Conservation (phyloP, 345 rosid species). For the Syzygium jambos region DNA sequence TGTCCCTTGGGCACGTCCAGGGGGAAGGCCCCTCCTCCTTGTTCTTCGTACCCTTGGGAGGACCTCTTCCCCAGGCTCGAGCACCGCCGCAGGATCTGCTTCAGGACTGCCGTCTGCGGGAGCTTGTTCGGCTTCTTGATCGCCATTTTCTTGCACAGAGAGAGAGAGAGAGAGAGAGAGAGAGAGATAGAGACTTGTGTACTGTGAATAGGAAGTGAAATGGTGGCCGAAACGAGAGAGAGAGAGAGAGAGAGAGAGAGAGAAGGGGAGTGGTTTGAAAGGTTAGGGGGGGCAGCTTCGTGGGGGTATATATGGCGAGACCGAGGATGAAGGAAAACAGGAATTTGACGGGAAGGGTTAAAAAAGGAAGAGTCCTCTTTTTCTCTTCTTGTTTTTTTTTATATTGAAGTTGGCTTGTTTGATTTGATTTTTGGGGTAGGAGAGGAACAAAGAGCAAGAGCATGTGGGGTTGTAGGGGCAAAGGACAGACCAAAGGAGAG, state of each 20-base stretch:
- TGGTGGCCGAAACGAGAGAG: neutral
- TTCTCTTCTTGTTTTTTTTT: fast-evolving
- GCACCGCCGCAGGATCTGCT: slow-evolving; percentile 36
- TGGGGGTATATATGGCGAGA: slow-evolving; percentile 6
- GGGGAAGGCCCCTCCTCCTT: slow-evolving; percentile 11
- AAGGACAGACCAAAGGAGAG: neutral
- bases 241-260: neutral
- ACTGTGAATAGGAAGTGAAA: neutral
- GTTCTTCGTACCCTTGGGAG: neutral
- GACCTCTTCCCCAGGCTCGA: slow-evolving; percentile 35
- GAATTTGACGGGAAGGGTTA: neutral
- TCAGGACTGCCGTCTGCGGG: slow-evolving; percentile 25
- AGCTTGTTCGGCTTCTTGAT: slow-evolving; percentile 23
- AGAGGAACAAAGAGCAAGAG: neutral
- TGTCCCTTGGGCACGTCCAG: slow-evolving; percentile 42
- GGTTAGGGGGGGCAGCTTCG: neutral
- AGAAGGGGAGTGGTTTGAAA: neutral
- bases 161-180: neutral
- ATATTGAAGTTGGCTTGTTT: neutral
- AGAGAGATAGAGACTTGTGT: neutral
- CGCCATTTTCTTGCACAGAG: neutral
- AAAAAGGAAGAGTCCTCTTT: fast-evolving
- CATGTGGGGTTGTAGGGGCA: slow-evolving; percentile 1
- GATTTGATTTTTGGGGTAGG: neutral
- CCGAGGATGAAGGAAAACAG: neutral